Evolutionary conservation across 2,329 filamentous ascomycete species (phyloP).

Genomic region (Neofusicoccum laricinum): DNA sequence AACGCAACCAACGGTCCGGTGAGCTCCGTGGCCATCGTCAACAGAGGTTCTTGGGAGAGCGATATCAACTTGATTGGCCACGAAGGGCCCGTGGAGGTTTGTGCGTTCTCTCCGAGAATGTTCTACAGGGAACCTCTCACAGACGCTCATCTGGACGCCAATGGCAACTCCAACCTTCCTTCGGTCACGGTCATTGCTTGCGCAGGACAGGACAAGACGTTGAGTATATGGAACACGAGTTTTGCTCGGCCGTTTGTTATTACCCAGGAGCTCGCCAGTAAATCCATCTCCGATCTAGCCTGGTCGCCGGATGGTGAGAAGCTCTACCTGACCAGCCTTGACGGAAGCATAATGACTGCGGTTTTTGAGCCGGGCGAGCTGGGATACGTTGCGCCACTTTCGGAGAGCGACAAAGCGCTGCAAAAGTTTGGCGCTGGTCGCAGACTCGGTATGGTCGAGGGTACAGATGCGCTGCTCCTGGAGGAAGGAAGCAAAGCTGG

Average conservation of each 20-base stretch:
- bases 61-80: constrained; percentile 98
- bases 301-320: constrained; percentile 92
- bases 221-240: constrained; percentile 97
- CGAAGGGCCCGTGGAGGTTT: constrained; percentile 94
- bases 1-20: constrained; percentile 98
- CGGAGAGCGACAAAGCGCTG: constrained; percentile 89
- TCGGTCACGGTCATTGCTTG: constrained; percentile 93
- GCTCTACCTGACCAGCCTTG: constrained; percentile 80
- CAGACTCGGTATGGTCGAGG: constrained; percentile 88
- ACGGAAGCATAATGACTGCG: constrained; percentile 80
- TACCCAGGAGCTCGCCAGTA: constrained; percentile 80
- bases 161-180: constrained; percentile 40
- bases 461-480: constrained; percentile 79
- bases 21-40: constrained; percentile 93
- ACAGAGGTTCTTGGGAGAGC: constrained; percentile 87
- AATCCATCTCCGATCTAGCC: constrained; percentile 89
- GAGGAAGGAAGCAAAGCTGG: constrained; percentile 92
- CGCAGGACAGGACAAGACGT: constrained; percentile 91
- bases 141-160: constrained; percentile 46
- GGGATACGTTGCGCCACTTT: constrained; percentile 78
- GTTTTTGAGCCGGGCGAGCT: constrained; percentile 84
- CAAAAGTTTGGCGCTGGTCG: constrained; percentile 89
- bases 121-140: constrained; percentile 70
- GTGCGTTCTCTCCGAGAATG: constrained; percentile 89
- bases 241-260: constrained; percentile 89